Evolutionary conservation across 257 asterid species (phyloP), one percentile per base, ranked within the genome.

Genomic region (Lithospermum erythrorhizon): DNA sequence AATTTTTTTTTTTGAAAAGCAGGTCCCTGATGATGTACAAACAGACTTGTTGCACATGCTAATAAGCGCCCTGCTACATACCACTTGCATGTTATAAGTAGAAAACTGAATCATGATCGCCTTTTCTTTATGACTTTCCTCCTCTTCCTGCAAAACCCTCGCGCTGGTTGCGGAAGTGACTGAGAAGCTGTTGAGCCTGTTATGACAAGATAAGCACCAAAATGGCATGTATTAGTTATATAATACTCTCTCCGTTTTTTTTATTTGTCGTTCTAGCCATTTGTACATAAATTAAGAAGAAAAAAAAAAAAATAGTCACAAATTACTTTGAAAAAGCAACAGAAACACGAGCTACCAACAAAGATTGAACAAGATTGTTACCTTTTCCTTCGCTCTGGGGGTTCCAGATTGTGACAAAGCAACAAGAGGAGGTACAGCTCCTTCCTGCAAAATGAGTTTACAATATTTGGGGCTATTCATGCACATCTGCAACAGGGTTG

Each of bases 391-490:
- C 45, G 94, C 97, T 78, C 99, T 80, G 21, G 83, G 77, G 62
- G 97, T 82, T 27, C 99, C 99, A 3, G 89, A 78, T 72, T 83
- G 98, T 32, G 98, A 84, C 75, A 93, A 73, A 7, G 94, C 91
- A 3, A 93, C 97, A 10, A 93, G 95, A 58, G 98, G 95, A 7
- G 98, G 98, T 61, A 93, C 96, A n/a, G 95, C 98, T 24, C 98
- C 98, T 79, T 93, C 98, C 71, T 82, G 95, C 81, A 93, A 71
- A 68, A 93, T 87, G 58, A 81, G 81, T 64, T 83, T 81, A 69
- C 97, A 84, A 66, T 76, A 75, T 75, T 83, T 84, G 23, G 81
- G 17, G 70, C 83, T 89, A 71, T 69, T 81, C 57, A 86, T 68
- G 76, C 97, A 93, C 61, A 93, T 69, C 68, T 93, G 99, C 82